Conservation (phyloP, 208 protist genomes). For the Crithidia expoeki region DNA sequence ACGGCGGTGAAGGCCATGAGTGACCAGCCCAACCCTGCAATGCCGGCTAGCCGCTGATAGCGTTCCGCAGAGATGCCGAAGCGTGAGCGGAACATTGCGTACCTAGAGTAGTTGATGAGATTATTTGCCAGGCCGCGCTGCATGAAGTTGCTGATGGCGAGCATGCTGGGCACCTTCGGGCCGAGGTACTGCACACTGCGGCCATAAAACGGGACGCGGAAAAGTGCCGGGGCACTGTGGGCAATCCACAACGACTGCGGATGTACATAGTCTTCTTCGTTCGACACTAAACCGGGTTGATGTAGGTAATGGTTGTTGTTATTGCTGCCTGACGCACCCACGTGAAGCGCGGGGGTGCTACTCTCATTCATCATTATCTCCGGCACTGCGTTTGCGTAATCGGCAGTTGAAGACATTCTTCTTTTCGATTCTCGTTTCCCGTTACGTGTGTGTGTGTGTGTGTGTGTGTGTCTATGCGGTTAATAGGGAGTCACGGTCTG, state of each 20-base stretch:
- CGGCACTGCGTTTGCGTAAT: neutral
- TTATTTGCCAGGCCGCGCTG: conserved; percentile 26
- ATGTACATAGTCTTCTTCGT: conserved; percentile 24
- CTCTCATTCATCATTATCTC: conserved; percentile 13
- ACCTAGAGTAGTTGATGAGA: conserved; percentile 17
- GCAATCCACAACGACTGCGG: conserved; percentile 18
- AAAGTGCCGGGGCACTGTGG: conserved; percentile 7
- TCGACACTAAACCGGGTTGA: neutral
- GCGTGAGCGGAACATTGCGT: conserved; percentile 32
- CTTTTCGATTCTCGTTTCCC: too few species aligned
- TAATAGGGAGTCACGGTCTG: too few species aligned
- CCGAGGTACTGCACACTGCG: conserved; percentile 33
- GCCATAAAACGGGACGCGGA: conserved; percentile 28
- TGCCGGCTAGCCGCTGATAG: conserved; percentile 46
- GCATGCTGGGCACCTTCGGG: conserved; percentile 27
- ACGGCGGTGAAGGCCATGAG: conserved; percentile 55
- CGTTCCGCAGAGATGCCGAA: conserved; percentile 28
- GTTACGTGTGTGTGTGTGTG: too few species aligned
- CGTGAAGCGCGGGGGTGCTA: conserved; percentile 7
- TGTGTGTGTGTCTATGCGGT: too few species aligned
- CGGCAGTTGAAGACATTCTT: neutral
- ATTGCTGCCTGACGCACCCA: neutral
- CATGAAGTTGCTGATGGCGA: conserved; percentile 36
- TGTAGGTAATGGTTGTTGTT: neutral
- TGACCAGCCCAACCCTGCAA: conserved; percentile 43